Evolutionary conservation across 495 filamentous ascomycete genomes (phyloP), one percentile per base, ranked within the genome.

Genomic region (Aspergillus olivimuriae): DNA sequence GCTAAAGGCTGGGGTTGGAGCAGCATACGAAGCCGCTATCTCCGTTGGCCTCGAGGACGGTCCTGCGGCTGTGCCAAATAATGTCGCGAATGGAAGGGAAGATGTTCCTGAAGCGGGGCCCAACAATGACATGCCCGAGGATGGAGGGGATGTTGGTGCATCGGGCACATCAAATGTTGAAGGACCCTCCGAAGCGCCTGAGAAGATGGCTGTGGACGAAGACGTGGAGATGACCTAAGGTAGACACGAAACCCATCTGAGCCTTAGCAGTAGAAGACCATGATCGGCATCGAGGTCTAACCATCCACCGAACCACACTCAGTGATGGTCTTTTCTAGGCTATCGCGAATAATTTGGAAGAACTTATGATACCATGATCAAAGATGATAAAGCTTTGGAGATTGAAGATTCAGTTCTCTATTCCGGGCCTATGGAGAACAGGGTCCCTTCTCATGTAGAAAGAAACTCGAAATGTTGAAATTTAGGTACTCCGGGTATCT

Each of bases 151-250:
- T 20, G 37, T 57, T 38, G 62, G 44, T 3, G 61, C 53, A 12
- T 51, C 47, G 42, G 53, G 47, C 20, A 69, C 60, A 3, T 61
- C 62, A 10, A 55, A 43, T 33, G 50, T 43, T 12, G 63, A 67
- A 16, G 44, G 44, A 11, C 43, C 41, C 4, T 15, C 34, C 17
- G 8, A 21, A 22, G 39, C 35, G 19, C 42, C 53, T 0, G 48
- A 48, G 23, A 33, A 30, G 19, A 44, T 26, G 10, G 36, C 34
- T 17, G 43, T 37, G 19, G 57, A 64, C 45, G 69, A 50, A 30
- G 70, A 72, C 53, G 47, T 68, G 34, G 67, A 71, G 34, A 73
- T 73, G 64, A 61, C 56, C 35, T 66, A 50, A 57, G n/a, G n/a
- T n/a, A n/a, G n/a, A n/a, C n/a, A n/a, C n/a, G n/a, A n/a, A n/a